Base-by-base conservation (phyloP, 2,329 filamentous ascomycete genomes). In the Penicillium brasilianum region DNA sequence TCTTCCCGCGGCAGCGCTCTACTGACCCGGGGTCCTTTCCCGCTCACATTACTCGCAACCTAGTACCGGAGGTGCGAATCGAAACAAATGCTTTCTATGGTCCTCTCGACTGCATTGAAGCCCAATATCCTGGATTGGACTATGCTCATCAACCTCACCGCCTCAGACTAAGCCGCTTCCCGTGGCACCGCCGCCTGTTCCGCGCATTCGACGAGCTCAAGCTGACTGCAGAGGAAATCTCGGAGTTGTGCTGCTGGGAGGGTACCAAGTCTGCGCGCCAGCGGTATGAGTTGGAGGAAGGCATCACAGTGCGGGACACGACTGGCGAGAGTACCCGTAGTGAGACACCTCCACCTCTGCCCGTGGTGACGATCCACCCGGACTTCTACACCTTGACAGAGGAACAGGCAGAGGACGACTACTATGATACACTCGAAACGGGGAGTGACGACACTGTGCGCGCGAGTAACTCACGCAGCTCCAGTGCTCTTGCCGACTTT, bases 1-100 rank as follows among this genome's bases (percentile, higher is more conserved):
- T 86, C 50, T 88, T 84, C 71, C 87, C 86, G 11, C 81, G 78
- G 46, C 85, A 85, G 28, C 81, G 82, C 36, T 75, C 83, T 28
- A 82, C 79, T 60, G 86, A 88, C 66, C 87, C 87, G 1, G 78
- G 81, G 11, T 84, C 82, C 55, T 88, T 88, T 74, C 80, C 82
- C 20, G 82, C 82, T 18, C 85, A 88, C 69, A 82, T 89, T 62
- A 83, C 83, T 62, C 83, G 85, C 52, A 84, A 88, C 70, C 81
- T 89, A 44, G 85, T 89, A 22, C 85, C 85, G 37, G 87, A 89
- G 78, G 86, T 89, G 56, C 85, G 87, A 61, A 80, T 86, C 66
- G 87, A 89, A 74, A 88, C 86, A 1, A 82, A 83, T 57, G 84
- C 81, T 54, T 89, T 88, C 77, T 89, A 88, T 76, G 87, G 87